Evolutionary conservation across 116 monocot genomes (phyloP).

Genomic region (Phalaenopsis hybrid): DNA sequence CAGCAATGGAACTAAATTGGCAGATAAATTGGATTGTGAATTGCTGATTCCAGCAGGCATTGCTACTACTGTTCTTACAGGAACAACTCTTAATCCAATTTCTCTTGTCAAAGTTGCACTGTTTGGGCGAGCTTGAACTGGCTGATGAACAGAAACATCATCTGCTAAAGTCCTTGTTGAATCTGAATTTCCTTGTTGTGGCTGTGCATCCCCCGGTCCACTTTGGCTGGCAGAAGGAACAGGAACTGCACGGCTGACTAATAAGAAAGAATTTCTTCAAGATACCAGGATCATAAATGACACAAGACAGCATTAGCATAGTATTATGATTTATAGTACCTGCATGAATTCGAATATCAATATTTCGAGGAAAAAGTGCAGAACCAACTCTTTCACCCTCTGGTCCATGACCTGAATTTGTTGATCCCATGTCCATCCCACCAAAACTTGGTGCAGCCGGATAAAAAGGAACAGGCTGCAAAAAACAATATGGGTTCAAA

Average conservation of each 20-base stretch:
- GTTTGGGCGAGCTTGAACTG: conserved; percentile 21
- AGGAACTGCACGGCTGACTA: conserved; percentile 35
- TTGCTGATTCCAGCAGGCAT: conserved; percentile 50
- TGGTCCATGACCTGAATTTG: conserved; percentile 27
- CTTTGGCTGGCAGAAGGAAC: conserved; percentile 18
- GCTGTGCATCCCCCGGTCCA: conserved; percentile 23
- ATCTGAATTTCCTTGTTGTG: conserved; percentile 33
- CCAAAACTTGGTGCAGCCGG: conserved; percentile 53
- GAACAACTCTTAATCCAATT: conserved; percentile 49
- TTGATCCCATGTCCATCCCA: conserved; percentile 33
- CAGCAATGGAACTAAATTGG: conserved; percentile 30
- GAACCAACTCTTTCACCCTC: conserved; percentile 31
- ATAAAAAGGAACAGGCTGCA: conserved; percentile 59
- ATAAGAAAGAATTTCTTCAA: conserved; percentile 3
- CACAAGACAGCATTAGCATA: neutral
- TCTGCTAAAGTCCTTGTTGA: conserved; percentile 23
- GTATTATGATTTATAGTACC: conserved; percentile 29
- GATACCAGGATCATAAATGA: neutral
- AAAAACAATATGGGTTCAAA: neutral
- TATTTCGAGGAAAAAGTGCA: conserved; percentile 57
- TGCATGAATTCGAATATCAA: conserved; percentile 79
- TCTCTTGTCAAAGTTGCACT: conserved; percentile 39
- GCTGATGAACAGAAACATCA: conserved; percentile 26
- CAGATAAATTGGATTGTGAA: conserved; percentile 38
- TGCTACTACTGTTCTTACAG: conserved; percentile 71